phyloP scores from a whole-genome alignment of 2,329 filamentous ascomycete genomes.

The Neofusicoccum parvum region DNA sequence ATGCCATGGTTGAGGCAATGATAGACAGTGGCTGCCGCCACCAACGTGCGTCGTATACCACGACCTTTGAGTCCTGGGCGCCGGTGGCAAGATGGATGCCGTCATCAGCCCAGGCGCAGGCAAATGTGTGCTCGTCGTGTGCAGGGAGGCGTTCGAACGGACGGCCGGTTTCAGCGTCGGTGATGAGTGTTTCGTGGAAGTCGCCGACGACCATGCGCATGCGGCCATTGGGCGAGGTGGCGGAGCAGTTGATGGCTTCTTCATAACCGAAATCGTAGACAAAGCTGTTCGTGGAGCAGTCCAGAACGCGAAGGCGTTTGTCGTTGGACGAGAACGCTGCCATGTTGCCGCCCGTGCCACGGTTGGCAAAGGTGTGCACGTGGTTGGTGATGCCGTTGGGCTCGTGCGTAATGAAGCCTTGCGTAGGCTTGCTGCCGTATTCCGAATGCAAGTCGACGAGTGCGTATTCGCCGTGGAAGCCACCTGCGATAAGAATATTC shows the following conservation, averaged over 20 bases:
- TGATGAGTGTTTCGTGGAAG: constrained; percentile 64
- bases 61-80: constrained; percentile 72
- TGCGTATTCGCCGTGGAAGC: constrained; percentile 61
- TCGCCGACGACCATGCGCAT: constrained; percentile 76
- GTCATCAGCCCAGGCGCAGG: constrained; percentile 78
- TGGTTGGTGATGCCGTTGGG: constrained; percentile 61
- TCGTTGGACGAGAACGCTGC: constrained; percentile 63
- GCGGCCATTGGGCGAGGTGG: constrained; percentile 70
- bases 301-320: constrained; percentile 55
- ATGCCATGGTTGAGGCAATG: constrained; percentile 67
- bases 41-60: constrained; percentile 75
- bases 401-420: constrained; percentile 53
- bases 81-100: constrained; percentile 76
- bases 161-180: constrained; percentile 67
- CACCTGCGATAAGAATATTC: constrained; percentile 56
- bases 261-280: constrained; percentile 58
- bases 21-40: constrained; percentile 61
- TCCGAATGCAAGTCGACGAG: constrained; percentile 46
- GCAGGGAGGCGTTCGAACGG: constrained; percentile 60
- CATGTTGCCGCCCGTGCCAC: constrained; percentile 50
- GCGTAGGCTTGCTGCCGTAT: constrained; percentile 36
- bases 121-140: constrained; percentile 72
- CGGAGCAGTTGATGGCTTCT: constrained; percentile 71
- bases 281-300: constrained; percentile 61
- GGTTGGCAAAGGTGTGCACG: constrained; percentile 54